Evolutionary conservation across 495 filamentous ascomycete species (phyloP), one percentile per base, ranked within the genome.

Genomic region (Usnea hakonensis): DNA sequence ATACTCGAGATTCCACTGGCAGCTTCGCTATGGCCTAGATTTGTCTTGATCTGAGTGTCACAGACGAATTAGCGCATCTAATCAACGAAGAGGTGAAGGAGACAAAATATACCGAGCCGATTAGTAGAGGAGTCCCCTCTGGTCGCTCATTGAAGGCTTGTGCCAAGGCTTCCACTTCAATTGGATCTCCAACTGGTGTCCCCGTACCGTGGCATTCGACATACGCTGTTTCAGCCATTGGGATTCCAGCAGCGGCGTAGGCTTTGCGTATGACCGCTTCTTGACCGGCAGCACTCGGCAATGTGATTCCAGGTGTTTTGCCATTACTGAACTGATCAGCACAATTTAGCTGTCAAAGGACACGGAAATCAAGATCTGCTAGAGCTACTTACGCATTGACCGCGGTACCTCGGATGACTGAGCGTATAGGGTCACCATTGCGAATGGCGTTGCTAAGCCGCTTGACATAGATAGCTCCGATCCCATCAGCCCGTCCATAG

Each of bases 401-500:
- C 5, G 75, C 81, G 52, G 77, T 81, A 32, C 71, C 77, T n/a
- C 75, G 72, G 57, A 89, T 82, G 32, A 88, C 75, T 9, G 81
- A 80, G 53, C 81, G 75, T 48, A 88, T 81, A 10, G 80, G 78
- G 65, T 82, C 77, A 28, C 73, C 73, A 58, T 81, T 76, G 1
- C 66, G 63, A 13, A 77, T 38, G 14, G 82, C 85, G 57, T 82
- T 75, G 21, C 71, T 71, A 19, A 86, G 72, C 11, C 71, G 74
- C 72, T 87, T 88, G 28, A 88, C 62, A 38, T 83, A 74, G 1
- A 89, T 53, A 56, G 77, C 75, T 23, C 74, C 80, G 43, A 81
- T 72, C 7, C 81, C 86, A 57, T 88, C 86, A 23, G 77, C 86
- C 32, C 84, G 76, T 0, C 70, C 81, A 64, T 85, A 87, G 1